Evolutionary conservation across 129 eudicot species (phyloP), one percentile per base, ranked within the genome.

Genomic region (Centrapalus pauciflorus): DNA sequence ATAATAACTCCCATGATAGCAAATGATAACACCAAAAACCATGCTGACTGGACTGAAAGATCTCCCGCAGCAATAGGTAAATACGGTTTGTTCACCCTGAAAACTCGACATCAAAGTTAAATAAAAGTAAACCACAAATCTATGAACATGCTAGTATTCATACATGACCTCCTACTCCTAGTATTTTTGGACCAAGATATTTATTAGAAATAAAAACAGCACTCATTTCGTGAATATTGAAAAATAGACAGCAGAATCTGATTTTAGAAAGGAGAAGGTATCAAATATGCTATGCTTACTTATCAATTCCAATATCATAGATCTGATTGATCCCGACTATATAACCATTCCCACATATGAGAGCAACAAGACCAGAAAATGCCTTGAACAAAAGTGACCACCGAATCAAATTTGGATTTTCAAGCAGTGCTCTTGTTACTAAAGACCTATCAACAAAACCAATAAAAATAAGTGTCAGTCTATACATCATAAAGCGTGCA

Each of bases 61-160:
- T 93, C 99, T 72, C 99, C 99, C 0, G 96, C 95, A 54, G 99
- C 99, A 40, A 93, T 93, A 29, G 99, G 99, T 64, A 93, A 75
- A 74, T 88, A 93, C 21, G 99, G 99, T 63, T 93, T 93, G 81
- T 93, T 93, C 69, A 93, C 95, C 87, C 99, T 93, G 88, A 65
- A 76, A 79, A 33, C 14, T 32, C 9, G 11, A 26, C 56, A 56
- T 2, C 30, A 57, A 24, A 41, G 49, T 55, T 59, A 54, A 40
- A 30, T 9, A 7, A 45, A 28, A 9, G 19, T 20, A 13, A 12
- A 54, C 13, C 28, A 54, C 57, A 40, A 64, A 43, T 28, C 4
- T 8, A 56, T 28, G 28, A 3, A 7, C 7, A 24, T 43, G n/a
- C 10, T 17, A 48, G 54, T 17, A 16, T 45, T 16, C 5, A 45